A percentile compares a stretch with the other conserved stretches of the same genome.
phyloP scores from a whole-genome alignment of 345 rosid species.

The Linum lewisii region DNA sequence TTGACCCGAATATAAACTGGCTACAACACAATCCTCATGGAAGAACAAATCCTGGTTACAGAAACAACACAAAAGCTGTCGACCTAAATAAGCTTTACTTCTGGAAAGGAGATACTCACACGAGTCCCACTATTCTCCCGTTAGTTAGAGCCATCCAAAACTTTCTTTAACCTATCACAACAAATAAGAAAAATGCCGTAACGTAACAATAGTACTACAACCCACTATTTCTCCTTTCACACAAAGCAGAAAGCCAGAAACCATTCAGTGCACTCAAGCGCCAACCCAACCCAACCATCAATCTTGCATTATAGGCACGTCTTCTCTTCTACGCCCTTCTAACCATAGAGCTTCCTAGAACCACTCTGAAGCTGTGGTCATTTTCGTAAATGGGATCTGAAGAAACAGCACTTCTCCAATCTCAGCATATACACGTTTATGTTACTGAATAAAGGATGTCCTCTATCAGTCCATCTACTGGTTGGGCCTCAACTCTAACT shows the following conservation, averaged over 20 bases:
- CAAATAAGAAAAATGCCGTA: background rate
- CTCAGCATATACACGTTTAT: no score
- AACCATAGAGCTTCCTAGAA: background rate
- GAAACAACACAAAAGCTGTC: background rate
- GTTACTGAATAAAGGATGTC: no score
- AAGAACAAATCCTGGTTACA: background rate
- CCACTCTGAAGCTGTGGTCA: background rate
- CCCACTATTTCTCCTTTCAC: no score
- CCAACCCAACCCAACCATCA: no score
- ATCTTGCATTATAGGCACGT: no score
- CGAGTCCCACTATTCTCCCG: background rate
- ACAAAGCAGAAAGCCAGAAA: no score
- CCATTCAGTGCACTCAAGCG: no score
- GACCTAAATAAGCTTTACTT: background rate
- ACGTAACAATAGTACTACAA: background rate
- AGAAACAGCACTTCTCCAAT: background rate
- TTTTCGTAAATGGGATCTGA: background rate
- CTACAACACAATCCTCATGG: background rate
- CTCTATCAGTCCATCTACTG: constrained; percentile 18
- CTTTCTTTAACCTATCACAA: background rate
- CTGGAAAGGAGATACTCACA: background rate
- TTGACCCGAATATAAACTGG: no score
- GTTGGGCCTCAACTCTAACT: constrained; percentile 59
- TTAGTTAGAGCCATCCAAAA: background rate
- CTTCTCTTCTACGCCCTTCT: no score